Evolutionary conservation across 2,329 filamentous ascomycete genomes (phyloP), one percentile per base, ranked within the genome.

Genomic region (Penicillium freii): DNA sequence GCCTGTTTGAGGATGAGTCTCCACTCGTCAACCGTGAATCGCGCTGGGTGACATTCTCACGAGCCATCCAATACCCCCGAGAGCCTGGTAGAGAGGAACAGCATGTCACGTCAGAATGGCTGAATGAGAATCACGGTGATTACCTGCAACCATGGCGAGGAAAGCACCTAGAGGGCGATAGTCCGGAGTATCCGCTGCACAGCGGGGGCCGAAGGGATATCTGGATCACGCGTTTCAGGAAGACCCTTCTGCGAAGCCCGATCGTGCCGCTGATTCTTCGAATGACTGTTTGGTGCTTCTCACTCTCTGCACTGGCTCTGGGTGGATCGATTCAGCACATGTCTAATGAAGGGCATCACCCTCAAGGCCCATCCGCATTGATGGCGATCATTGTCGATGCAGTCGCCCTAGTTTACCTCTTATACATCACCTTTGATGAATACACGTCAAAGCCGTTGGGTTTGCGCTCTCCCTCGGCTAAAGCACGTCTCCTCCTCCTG

Each of bases 351-450:
- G 66, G 77, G 69, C 57, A 73, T 69, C 73, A 77, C 31, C 75
- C 80, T 2, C 87, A 91, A 71, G 86, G 84, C 31, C 85, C 88
- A 39, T 95, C 94, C 51, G 89, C 91, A 8, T 84, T 92, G 58
- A 92, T 97, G 78, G 93, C 93, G 31, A 88, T 97, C 53, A 85
- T 91, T 36, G 90, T 99, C 39, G 93, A 97, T 74, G 86, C 88
- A 7, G 83, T 97, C 15, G 93, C 94, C 3, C 83, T 97, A 57
- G 86, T 93, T 3, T 99, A 97, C 75, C 88, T 95, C 54, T 78
- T 90, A 48, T 97, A 96, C 77, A 94, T 97, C 78, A 95, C 92
- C 25, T 96, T 88, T 78, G 94, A 99, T 71, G 94, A 99, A 77
- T 97, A 97, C 76, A 94, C 91, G 5, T 91, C 91, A 31, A 95